These are phyloP conservation scores for Sporisorium sorghi DNA, from an alignment of 1,284 basidiomycete species.

Conservation along the genomic window DNA sequence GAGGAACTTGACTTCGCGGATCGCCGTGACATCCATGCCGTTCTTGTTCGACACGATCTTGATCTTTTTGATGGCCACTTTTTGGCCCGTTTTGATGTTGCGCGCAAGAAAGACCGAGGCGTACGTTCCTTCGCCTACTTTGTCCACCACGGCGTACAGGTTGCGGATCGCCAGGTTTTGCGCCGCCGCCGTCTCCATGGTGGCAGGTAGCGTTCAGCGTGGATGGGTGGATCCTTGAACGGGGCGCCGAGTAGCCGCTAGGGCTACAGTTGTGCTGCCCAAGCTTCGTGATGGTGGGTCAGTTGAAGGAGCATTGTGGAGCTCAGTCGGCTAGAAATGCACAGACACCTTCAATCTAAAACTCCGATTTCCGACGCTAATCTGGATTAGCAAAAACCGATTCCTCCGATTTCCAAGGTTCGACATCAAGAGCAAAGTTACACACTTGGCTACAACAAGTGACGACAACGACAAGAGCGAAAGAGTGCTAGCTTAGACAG, in stretches of 20 bases:
- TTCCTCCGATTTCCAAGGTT: too few species aligned
- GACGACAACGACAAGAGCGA: neutral
- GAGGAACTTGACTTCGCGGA: conserved; percentile 97
- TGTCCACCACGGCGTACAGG: conserved; percentile 54
- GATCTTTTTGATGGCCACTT: conserved; percentile 93
- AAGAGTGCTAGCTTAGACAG: too few species aligned
- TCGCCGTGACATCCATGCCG: conserved; percentile 97
- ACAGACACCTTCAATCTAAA: too few species aligned
- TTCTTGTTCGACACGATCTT: conserved; percentile 78
- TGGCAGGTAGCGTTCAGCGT: too few species aligned
- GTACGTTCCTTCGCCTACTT: conserved; percentile 89
- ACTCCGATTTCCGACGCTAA: too few species aligned
- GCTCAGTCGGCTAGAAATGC: conserved; percentile 4
- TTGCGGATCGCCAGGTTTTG: conserved; percentile 56
- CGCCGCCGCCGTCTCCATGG: conserved; percentile 56
- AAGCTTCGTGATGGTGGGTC: neutral
- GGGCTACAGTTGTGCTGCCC: conserved; percentile 3
- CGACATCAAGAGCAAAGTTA: too few species aligned
- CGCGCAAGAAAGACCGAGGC: conserved; percentile 81
- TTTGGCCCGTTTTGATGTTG: conserved; percentile 78
- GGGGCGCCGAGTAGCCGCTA: conserved; percentile 4
- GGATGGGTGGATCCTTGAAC: too few species aligned
- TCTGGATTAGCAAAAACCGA: too few species aligned
- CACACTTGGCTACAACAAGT: too few species aligned
- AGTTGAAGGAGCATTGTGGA: neutral